phyloP scores from a whole-genome alignment of 305 asterid genomes.

The Solanum aculeatissimum region DNA sequence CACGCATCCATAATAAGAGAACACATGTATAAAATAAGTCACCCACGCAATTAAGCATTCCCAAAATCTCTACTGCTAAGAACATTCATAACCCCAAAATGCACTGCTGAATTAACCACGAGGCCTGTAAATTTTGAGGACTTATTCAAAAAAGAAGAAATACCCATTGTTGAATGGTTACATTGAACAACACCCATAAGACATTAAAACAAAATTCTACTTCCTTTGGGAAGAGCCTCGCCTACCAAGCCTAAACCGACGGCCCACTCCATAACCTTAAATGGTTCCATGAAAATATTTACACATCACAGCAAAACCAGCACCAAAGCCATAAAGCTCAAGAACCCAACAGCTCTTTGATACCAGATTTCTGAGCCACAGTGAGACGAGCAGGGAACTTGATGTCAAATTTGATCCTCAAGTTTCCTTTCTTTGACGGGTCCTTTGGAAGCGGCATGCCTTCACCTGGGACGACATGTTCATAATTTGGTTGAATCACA shows the following conservation, averaged over 20 bases:
- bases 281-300: not conserved
- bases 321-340: not conserved
- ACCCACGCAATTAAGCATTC: not conserved
- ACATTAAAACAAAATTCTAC: not conserved
- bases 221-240: not conserved
- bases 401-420: conserved; percentile 24
- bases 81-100: not conserved
- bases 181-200: not conserved
- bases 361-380: conserved; percentile 12
- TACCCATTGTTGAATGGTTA: not conserved
- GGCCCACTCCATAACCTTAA: not conserved
- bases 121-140: not conserved
- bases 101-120: not conserved
- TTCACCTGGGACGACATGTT: conserved; percentile 18
- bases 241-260: not conserved
- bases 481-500: conserved; percentile 13
- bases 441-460: conserved; percentile 30
- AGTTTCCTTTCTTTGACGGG: conserved; percentile 15
- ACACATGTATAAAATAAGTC: not conserved
- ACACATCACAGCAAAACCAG: not conserved
- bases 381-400: conserved; percentile 22
- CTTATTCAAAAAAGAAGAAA: not conserved
- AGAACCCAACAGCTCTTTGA: conserved; percentile 19
- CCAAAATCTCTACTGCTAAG: not conserved
- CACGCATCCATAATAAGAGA: not conserved